A percentile compares a stretch with the other conserved stretches of the same genome.
Evolutionary conservation across 768 basidiomycete genomes (phyloP).

Genomic region (Auriscalpium microsporum): DNA sequence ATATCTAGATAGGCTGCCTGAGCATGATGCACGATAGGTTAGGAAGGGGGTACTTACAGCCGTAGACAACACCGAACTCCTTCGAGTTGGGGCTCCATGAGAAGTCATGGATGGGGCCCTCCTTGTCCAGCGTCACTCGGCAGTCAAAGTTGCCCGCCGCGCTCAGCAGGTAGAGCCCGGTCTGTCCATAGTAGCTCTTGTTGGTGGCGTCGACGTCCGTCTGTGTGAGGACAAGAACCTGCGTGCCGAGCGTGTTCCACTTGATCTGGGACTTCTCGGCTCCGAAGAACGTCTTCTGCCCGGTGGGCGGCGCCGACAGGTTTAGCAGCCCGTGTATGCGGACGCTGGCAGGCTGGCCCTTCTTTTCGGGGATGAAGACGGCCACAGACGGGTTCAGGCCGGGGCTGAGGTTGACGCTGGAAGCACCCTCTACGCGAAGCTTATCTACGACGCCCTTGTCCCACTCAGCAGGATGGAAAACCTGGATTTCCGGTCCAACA

Average conservation of each 20-base stretch:
- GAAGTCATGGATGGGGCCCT: conserved; percentile 96
- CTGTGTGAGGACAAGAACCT: conserved; percentile 84
- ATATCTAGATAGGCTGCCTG: conserved; percentile 47
- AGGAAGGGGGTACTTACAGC: conserved; percentile 54
- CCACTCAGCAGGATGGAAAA: conserved; percentile 77
- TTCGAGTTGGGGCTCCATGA: conserved; percentile 94
- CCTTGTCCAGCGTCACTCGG: conserved; percentile 83
- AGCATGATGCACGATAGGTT: neutral
- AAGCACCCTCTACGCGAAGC: conserved; percentile 77
- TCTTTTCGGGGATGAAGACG: conserved; percentile 90
- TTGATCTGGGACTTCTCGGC: conserved; percentile 90
- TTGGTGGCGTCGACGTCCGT: conserved; percentile 97
- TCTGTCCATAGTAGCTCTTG: conserved; percentile 98
- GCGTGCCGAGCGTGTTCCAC: conserved; percentile 93
- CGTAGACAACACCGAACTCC: conserved; percentile 94
- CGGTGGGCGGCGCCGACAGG: conserved; percentile 57
- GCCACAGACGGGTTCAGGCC: conserved; percentile 86
- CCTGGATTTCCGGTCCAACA: conserved; percentile 74
- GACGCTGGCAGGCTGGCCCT: conserved; percentile 87
- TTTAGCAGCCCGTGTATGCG: conserved; percentile 71
- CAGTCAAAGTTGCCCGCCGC: conserved; percentile 92
- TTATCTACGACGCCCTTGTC: conserved; percentile 72
- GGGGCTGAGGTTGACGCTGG: conserved; percentile 67
- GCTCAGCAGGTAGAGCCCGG: conserved; percentile 86
- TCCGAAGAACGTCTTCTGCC: conserved; percentile 92